Evolutionary conservation across 768 basidiomycete genomes (phyloP), one percentile per base, ranked within the genome.

Genomic region (Rhizopogon rudus): DNA sequence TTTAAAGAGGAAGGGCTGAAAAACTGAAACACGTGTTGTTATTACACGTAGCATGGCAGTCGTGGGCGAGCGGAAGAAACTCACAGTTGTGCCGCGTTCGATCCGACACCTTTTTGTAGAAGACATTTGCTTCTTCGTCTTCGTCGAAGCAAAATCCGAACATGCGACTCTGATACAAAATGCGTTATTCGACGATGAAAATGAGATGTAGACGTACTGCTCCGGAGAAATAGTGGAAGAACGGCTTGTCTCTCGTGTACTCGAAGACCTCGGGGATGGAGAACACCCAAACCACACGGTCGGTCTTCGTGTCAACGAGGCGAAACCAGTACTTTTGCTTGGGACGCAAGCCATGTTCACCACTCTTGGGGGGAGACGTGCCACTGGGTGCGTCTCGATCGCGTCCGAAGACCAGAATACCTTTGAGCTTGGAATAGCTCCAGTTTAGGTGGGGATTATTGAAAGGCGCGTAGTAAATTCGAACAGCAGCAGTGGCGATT

Each of bases 191-290:
- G 17, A 40, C 45, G 50, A 28, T 37, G 51, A 29, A 33, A 22
- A 13, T 44, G 61, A 28, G 28, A 54, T 28, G 37, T 50, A 20
- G 3, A 76, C 90, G 66, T 65, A 95, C 94, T 73, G 87, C 82
- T 41, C 90, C 91, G 44, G 85, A 82, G 71, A 96, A 95, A 40
- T 85, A 79, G 69, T 98, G 93, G 72, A 97, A 97, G 75, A 96
- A 96, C 2, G 92, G 89, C 54, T 88, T 82, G 69, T 97, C 93
- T 61, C 87, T 78, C 61, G 81, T 79, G 68, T 95, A 98, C 52
- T 84, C 78, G 62, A 87, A 79, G 45, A 73, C 71, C 44, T 73
- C 71, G 0, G 82, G 81, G 52, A 88, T 74, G 57, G 79, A 79
- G 71, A 88, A 86, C 67, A 80, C 77, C 87, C 87, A 89, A 9